Evolutionary conservation across 768 basidiomycete genomes (phyloP), one percentile per base, ranked within the genome.

Genomic region (Lentinula lateritia): DNA sequence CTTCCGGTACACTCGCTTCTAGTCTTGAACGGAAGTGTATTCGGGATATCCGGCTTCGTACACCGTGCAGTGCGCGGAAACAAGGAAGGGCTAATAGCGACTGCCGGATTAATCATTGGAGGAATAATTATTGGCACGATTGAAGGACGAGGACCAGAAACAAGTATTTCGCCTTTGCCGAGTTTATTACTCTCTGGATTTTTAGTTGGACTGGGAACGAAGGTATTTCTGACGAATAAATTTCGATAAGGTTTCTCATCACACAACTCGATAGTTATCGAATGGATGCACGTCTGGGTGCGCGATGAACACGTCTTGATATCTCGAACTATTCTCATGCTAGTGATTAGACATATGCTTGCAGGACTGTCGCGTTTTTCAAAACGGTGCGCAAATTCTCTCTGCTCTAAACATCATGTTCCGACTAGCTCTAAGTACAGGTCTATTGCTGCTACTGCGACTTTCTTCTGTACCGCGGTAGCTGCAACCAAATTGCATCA

Each of bases 251-350:
- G 3, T 23, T 23, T 18, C n/a, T 43, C n/a, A 56, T 41, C 18
- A 9, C 13, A 6, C 32, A 56, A 2, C 1, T 34, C 23, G 7
- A 50, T 36, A 85, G 85, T 68, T 87, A 57, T 75, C 80, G 15
- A 85, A 84, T 61, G 86, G 86, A 23, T 88, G 86, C 68, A 87
- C 86, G 10, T 87, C 86, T 16, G 86, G 85, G 84, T 86, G 69
- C 23, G 68, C 63, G 12, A 53, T 45, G 36, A 60, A 52, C 56
- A 23, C 15, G 41, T 52, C 39, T 43, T 38, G 15, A 20, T 41
- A 12, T 9, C 36, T 34, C 15, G 23, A 39, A 38, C 8, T 36
- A 23, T 43, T 56, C 32, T 38, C 4, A 34, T 46, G 2, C 38
- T 38, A 20, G 10, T 61, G 18, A 41, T 42, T 50, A 86, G 86